Conservation (phyloP, 192 early-diverging fungal species). For the Bifiguratus adelaidae region DNA sequence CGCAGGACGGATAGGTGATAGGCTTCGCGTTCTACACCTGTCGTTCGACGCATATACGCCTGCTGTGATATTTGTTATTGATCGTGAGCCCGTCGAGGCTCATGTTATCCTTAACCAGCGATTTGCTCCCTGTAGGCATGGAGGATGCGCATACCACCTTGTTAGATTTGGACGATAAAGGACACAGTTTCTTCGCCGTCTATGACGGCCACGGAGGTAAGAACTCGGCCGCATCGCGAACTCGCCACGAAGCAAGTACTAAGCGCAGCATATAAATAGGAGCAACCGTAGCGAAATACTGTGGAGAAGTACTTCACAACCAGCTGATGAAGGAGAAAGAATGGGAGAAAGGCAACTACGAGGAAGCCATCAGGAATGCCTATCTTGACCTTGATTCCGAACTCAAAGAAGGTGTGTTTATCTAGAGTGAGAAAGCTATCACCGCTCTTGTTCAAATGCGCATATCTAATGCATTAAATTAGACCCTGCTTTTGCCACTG, state of each 20-base stretch:
- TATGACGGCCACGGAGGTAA: slow-evolving; percentile 94
- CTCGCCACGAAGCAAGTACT: no score
- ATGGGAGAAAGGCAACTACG: slow-evolving; percentile 63
- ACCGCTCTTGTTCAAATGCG: slow-evolving; percentile 7
- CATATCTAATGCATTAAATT: no score
- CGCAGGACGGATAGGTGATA: background rate
- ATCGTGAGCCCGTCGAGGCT: background rate
- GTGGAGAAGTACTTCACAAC: slow-evolving; percentile 68
- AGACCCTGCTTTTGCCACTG: slow-evolving; percentile 66
- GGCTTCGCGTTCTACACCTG: no score
- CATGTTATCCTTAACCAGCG: background rate
- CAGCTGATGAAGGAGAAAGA: slow-evolving; percentile 48
- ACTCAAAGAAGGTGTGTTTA: slow-evolving; percentile 43
- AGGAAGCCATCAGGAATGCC: slow-evolving; percentile 69
- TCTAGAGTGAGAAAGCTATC: background rate
- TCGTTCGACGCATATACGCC: background rate
- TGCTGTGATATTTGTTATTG: background rate
- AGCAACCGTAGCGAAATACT: slow-evolving; percentile 69
- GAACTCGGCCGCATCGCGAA: no score
- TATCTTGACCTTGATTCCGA: slow-evolving; percentile 74
- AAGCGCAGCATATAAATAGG: no score
- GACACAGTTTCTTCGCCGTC: slow-evolving; percentile 87
- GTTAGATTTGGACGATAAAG: slow-evolving; percentile 52
- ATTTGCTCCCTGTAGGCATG: slow-evolving; percentile 56
- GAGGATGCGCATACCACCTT: slow-evolving; percentile 94